A percentile compares a stretch with the other conserved stretches of the same genome.
Evolutionary conservation across 2,329 filamentous ascomycete species (phyloP).

Genomic region (Bipolaris sorokiniana): DNA sequence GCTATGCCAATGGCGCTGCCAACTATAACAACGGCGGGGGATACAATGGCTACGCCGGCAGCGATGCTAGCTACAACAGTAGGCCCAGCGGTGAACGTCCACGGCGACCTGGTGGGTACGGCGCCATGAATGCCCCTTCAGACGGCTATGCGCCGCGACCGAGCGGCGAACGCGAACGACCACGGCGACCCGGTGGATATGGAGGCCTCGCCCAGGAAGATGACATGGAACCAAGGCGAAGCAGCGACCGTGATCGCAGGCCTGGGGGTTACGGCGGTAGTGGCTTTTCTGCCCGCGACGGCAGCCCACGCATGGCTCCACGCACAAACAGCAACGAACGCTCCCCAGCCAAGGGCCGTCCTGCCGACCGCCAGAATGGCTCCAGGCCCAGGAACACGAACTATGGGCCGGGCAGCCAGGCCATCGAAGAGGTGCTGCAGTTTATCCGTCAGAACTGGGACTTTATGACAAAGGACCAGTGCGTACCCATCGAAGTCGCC

Average conservation of each 20-base stretch:
- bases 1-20: slow-evolving; percentile 44
- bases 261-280: slow-evolving; percentile 48
- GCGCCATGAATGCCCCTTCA: slow-evolving; percentile 28
- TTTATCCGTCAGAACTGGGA: slow-evolving; percentile 90
- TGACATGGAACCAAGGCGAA: slow-evolving; percentile 29
- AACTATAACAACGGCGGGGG: slow-evolving; percentile 24
- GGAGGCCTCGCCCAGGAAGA: slow-evolving; percentile 40
- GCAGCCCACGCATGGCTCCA: slow-evolving; percentile 39
- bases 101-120: slow-evolving; percentile 42
- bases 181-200: slow-evolving; percentile 33
- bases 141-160: slow-evolving; percentile 27
- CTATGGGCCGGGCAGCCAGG: slow-evolving; percentile 50
- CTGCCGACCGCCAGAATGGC: slow-evolving; percentile 41
- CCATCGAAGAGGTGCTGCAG: slow-evolving; percentile 69
- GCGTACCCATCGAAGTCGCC: slow-evolving; percentile 92
- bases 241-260: slow-evolving; percentile 27
- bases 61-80: slow-evolving; percentile 21
- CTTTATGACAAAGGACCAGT: slow-evolving; percentile 86
- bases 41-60: slow-evolving; percentile 31
- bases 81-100: slow-evolving; percentile 39
- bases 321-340: slow-evolving; percentile 53
- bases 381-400: slow-evolving; percentile 38
- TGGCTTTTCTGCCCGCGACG: slow-evolving; percentile 32
- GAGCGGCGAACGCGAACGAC: slow-evolving; percentile 25
- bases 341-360: slow-evolving; percentile 50